Evolutionary conservation across 2,329 filamentous ascomycete species (phyloP).

Genomic region (Calonectria hawksworthii): DNA sequence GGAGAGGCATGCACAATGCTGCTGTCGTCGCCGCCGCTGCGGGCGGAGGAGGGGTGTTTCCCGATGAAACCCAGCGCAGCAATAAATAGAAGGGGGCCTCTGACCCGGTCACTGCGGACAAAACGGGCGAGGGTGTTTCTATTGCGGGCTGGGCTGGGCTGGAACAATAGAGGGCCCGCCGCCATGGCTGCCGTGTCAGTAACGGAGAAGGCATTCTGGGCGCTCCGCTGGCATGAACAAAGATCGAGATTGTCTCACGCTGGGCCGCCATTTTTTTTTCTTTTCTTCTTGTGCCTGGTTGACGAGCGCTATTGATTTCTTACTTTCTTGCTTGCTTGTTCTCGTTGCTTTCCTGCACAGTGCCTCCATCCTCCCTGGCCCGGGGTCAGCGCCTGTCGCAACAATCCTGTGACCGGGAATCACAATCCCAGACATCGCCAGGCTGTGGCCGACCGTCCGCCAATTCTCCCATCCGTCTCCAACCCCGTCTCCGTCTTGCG

Average conservation of each 20-base stretch:
- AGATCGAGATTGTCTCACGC: slow-evolving; percentile 15
- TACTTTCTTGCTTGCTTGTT: slow-evolving; percentile 13
- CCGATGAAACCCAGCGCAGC: slow-evolving; percentile 33
- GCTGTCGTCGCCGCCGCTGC: slow-evolving; percentile 19
- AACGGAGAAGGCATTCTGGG: background rate
- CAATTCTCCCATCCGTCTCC: background rate
- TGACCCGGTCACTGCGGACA: slow-evolving; percentile 13
- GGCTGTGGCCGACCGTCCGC: slow-evolving; percentile 10
- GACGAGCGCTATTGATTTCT: background rate
- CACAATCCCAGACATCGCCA: slow-evolving; percentile 26
- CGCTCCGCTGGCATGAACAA: slow-evolving; percentile 7
- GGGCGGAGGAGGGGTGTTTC: slow-evolving; percentile 29
- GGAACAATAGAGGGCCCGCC: slow-evolving; percentile 8
- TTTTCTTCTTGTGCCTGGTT: background rate
- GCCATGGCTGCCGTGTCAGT: slow-evolving; percentile 13
- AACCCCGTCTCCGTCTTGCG: background rate
- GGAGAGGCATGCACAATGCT: slow-evolving; percentile 36
- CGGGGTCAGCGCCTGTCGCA: slow-evolving; percentile 25
- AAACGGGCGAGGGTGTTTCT: slow-evolving; percentile 22
- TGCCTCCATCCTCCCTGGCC: slow-evolving; percentile 18
- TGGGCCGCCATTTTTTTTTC: slow-evolving; percentile 5
- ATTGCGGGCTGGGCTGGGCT: slow-evolving; percentile 15
- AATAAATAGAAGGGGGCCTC: slow-evolving; percentile 31
- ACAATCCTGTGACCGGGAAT: slow-evolving; percentile 35
- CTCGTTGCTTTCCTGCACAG: slow-evolving; percentile 36